phyloP scores from a whole-genome alignment of 257 asterid species.

The Scutellaria galericulata region DNA sequence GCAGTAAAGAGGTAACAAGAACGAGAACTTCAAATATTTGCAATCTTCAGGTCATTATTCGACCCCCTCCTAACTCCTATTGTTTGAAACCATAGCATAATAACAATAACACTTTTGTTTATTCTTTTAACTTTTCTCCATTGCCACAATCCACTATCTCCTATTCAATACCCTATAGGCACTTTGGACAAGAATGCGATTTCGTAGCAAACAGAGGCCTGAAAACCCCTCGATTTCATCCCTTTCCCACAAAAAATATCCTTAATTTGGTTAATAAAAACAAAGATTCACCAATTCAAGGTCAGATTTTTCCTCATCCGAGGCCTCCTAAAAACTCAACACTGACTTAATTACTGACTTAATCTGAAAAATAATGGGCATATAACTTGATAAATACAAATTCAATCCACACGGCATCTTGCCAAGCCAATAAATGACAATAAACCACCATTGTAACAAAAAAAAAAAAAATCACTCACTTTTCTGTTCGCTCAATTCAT shows the following conservation, averaged over 20 bases:
- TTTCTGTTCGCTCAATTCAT: slow-evolving; percentile 66
- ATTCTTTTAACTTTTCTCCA: background rate
- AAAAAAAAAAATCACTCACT: slow-evolving; percentile 42
- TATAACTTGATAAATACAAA: too few relatives aligned
- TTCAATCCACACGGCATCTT: too few relatives aligned
- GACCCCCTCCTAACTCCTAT: background rate
- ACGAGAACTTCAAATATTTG: background rate
- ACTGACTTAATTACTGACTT: background rate
- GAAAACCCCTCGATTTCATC: background rate
- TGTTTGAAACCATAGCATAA: background rate
- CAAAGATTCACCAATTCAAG: background rate
- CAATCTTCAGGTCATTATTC: background rate
- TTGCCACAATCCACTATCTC: background rate
- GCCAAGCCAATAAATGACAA: background rate
- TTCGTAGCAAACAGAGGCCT: background rate
- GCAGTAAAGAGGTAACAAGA: background rate
- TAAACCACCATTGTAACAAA: slow-evolving; percentile 1
- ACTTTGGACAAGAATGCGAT: background rate
- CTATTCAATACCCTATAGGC: background rate
- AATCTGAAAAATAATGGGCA: too few relatives aligned
- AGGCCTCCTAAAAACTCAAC: background rate
- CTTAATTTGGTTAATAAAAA: background rate
- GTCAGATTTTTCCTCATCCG: background rate
- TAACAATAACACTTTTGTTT: background rate
- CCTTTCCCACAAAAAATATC: background rate